Percentiles rank a stretch among this genome's conserved stretches.
Evolutionary conservation across 805 yeast genomes (phyloP).

Genomic region (Kodamaea restingae): DNA sequence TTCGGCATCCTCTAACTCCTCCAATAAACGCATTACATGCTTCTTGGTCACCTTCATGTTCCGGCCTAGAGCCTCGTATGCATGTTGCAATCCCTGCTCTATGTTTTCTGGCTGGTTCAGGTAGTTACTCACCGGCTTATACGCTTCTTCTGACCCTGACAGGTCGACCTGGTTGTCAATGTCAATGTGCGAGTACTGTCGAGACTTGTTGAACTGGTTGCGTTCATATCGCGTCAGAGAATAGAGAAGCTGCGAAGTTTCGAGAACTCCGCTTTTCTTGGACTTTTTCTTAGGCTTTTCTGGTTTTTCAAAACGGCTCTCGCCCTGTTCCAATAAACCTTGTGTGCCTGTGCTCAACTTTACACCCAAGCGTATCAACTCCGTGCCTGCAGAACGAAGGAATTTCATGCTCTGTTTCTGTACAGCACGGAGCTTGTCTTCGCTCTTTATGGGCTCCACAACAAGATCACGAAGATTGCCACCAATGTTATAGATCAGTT

Average conservation of each 20-base stretch:
- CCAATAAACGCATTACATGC: slow-evolving; percentile 56
- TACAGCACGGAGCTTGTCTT: slow-evolving; percentile 60
- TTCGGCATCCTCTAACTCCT: slow-evolving; percentile 60
- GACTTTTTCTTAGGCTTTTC: slow-evolving; percentile 1
- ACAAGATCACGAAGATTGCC: slow-evolving; percentile 72
- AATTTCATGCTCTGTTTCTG: slow-evolving; percentile 74
- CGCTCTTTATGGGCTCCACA: slow-evolving; percentile 69
- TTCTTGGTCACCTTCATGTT: slow-evolving; percentile 64
- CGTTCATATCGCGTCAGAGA: slow-evolving; percentile 8
- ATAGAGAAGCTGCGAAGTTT: slow-evolving; percentile 7
- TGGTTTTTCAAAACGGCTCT: slow-evolving; percentile 40
- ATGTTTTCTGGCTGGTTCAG: slow-evolving; percentile 77
- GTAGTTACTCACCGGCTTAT: slow-evolving; percentile 58
- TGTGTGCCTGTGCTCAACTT: slow-evolving; percentile 88
- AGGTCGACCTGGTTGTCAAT: slow-evolving; percentile 16
- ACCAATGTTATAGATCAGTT: slow-evolving; percentile 73
- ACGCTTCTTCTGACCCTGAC: slow-evolving; percentile 26
- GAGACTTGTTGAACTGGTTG: slow-evolving; percentile 20
- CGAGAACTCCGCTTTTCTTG: slow-evolving; percentile 3
- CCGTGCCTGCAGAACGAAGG: slow-evolving; percentile 75
- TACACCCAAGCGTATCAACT: slow-evolving; percentile 75
- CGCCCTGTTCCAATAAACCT: slow-evolving; percentile 71
- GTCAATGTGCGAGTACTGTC: slow-evolving; percentile 26
- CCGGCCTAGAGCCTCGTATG: slow-evolving; percentile 66
- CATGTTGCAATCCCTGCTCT: slow-evolving; percentile 70